Base-by-base conservation (phyloP, 495 filamentous ascomycete species). In the Coniosporium apollinis region DNA sequence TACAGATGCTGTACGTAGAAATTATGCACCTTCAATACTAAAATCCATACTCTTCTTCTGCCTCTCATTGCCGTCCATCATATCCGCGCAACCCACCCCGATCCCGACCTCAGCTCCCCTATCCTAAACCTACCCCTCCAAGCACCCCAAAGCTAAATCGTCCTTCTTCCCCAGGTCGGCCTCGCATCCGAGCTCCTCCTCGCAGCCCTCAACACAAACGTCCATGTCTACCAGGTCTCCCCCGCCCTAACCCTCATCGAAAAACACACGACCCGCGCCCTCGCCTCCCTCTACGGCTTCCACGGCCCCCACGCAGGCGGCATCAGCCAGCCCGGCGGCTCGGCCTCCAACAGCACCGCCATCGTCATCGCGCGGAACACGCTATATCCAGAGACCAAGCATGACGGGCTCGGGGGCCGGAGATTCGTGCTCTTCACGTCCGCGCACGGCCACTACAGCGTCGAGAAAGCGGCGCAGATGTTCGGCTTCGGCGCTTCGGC, bases 381-480 rank as follows among this genome's bases (percentile, higher is more conserved):
- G 4, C 62, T 93, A 2, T 89, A 69, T 54, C 86, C 86, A 0
- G 59, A 58, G 15, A 79, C 75, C 24, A 92, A 92, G 53, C 61
- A 55, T 7, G 49, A 70, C 4, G 87, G 89, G 13, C 80, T 82
- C 49, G 65, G 54, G 5, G 47, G 48, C 6, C 65, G 69, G 44
- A 52, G 59, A 5, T 84, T 94, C 43, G 70, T 85, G 6, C 63
- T 93, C n/a, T 93, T 94, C 65, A 92, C 86, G 11, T 79, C 72
- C 45, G 71, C 62, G 17, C 83, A 94, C 51, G 84, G 84, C 1
- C 87, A 94, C 61, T 96, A 94, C 60, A 84, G 76, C 28, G 67
- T 93, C n/a, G 82, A 92, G 51, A 94, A 94, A 57, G 84, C 86
- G 15, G 85, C 84, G 10, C 74, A 84, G 39, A 78, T 83, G 51